phyloP scores from a whole-genome alignment of 2,329 filamentous ascomycete species.

The Stachybotrys chlorohalonatus region DNA sequence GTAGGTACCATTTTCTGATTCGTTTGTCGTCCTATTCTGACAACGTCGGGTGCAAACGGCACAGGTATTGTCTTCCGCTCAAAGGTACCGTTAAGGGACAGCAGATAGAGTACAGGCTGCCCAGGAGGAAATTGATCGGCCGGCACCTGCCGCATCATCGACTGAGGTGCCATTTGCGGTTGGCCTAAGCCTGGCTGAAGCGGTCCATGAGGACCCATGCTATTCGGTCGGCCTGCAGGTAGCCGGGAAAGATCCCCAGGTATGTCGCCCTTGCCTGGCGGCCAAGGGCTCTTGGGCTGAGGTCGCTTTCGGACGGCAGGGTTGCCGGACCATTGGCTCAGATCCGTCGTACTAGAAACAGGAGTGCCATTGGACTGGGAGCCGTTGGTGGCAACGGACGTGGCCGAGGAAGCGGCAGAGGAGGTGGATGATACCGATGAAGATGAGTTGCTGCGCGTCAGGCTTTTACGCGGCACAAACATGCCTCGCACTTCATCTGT shows the following conservation, averaged over 20 bases:
- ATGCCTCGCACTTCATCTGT: constrained; percentile 78
- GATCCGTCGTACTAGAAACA: constrained; percentile 35
- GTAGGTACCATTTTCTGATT: constrained; percentile 95
- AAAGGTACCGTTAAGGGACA: constrained; percentile 92
- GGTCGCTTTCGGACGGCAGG: constrained; percentile 41
- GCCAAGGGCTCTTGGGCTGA: constrained; percentile 42
- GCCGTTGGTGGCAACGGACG: constrained; percentile 54
- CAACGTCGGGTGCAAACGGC: constrained; percentile 85
- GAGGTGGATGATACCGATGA: constrained; percentile 84
- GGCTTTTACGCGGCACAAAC: constrained; percentile 80
- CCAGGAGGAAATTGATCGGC: constrained; percentile 52
- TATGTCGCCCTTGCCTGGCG: constrained; percentile 35
- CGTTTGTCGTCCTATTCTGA: constrained; percentile 91
- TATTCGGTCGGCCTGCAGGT: constrained; percentile 32
- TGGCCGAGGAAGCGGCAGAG: constrained; percentile 47
- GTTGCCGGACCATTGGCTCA: constrained; percentile 41
- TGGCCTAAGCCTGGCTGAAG: constrained; percentile 21
- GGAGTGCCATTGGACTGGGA: constrained; percentile 54
- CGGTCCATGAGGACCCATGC: constrained; percentile 25
- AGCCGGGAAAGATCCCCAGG: constrained; percentile 38
- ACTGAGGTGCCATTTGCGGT: constrained; percentile 31
- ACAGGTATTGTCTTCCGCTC: constrained; percentile 94
- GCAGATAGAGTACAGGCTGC: constrained; percentile 72
- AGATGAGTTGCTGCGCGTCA: constrained; percentile 83
- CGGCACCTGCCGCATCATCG: constrained; percentile 52